Base-by-base conservation (phyloP, 73 alveolate species). In the Paraurostyla sp. region DNA sequence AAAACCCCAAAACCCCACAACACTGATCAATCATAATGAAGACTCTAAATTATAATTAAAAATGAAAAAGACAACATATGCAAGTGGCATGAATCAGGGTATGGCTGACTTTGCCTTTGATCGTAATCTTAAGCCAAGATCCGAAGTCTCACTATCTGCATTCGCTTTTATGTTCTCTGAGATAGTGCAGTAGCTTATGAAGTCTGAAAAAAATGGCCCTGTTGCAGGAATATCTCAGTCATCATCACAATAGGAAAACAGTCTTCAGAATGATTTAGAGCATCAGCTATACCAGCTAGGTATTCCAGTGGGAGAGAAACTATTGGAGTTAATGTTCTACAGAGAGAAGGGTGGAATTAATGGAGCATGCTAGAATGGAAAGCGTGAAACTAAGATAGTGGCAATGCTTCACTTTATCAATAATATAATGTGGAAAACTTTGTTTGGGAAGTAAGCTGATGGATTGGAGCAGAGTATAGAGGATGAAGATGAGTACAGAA, bases 381-480 rank as follows among this genome's bases (percentile, higher is more conserved):
- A 95, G 76, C 88, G 98, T 42, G 98, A 97, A 82, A 95, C 98
- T 45, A 97, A 92, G 88, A 83, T 96, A 7, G 97, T 94, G 49
- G 92, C 92, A 62, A 95, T 96, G 97, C 93, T 96, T 76, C 97
- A 95, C 91, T 95, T 96, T 91, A 93, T 96, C 76, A 94, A 92
- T 85, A 89, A 88, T 68, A 71, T 89, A 49, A 89, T 96, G 23
- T 96, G 98, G 98, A 96, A 95, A 85, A 85, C 88, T 91, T 94
- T 96, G 52, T 96, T 96, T 35, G 98, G 98, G 3, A 92, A 89
- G 71, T 68, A 91, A 18, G 98, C 99, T 22, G 99, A 94, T 84
- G 96, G 96, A 49, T 92, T 96, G 46, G 97, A 95, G 82, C 88
- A 96, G 91, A 86, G 93, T 56, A 85, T 92, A 13, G 97, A 93